Conservation (phyloP, 2,329 filamentous ascomycete genomes). For the Myrmaecium sp. region DNA sequence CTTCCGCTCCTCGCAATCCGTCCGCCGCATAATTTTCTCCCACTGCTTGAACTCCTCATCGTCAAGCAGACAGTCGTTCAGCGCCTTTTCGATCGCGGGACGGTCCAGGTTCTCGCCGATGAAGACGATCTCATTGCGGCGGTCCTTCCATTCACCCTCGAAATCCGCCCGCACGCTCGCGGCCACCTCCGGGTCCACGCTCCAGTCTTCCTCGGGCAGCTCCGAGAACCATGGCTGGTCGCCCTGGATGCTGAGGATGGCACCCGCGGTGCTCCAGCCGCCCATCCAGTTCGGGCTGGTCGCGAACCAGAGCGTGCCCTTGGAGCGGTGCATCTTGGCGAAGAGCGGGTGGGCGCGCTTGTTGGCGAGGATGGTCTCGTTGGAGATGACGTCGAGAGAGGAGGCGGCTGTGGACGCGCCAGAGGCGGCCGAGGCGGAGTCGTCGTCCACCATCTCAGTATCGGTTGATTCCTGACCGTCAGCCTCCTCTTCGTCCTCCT, state of each 20-base stretch:
- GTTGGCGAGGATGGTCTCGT: slow-evolving; percentile 32
- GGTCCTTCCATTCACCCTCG: slow-evolving; percentile 43
- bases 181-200: slow-evolving; percentile 30
- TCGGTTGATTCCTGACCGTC: slow-evolving; percentile 6
- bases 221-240: slow-evolving; percentile 44
- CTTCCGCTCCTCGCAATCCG: slow-evolving; percentile 19
- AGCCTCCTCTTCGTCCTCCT: slow-evolving; percentile 9
- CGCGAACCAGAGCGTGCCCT: slow-evolving; percentile 44
- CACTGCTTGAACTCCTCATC: slow-evolving; percentile 35
- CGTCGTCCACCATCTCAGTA: slow-evolving; percentile 15
- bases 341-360: slow-evolving; percentile 39
- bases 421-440: slow-evolving; percentile 5
- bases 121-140: slow-evolving; percentile 56
- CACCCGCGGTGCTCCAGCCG: slow-evolving; percentile 47
- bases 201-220: slow-evolving; percentile 34
- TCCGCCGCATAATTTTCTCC: slow-evolving; percentile 21
- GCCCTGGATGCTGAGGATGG: slow-evolving; percentile 43
- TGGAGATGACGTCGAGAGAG: slow-evolving; percentile 6
- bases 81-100: slow-evolving; percentile 29
- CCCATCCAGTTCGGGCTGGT: slow-evolving; percentile 39
- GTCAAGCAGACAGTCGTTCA: slow-evolving; percentile 47
- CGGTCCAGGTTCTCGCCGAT: slow-evolving; percentile 50
- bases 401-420: slow-evolving; percentile 4
- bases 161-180: slow-evolving; percentile 34
- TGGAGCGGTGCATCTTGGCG: slow-evolving; percentile 41